Conservation (phyloP, 192 early-diverging fungal species). For the Mycoemilia scoparia region DNA sequence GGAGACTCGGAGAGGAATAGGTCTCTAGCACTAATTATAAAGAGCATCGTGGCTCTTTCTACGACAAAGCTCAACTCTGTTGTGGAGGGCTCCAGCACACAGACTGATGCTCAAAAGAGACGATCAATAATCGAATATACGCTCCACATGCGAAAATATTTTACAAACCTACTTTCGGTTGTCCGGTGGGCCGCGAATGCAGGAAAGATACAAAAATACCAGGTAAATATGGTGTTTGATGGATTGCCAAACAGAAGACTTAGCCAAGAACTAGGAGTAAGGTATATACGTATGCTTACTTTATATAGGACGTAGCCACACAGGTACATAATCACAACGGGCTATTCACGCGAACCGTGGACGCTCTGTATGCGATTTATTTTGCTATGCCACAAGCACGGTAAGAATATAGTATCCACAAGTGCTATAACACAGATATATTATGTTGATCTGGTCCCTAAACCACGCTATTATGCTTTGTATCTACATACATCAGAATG, state of each 20-base stretch:
- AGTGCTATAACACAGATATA: conserved; percentile 17
- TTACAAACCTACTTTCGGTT: conserved; percentile 52
- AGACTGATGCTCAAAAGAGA: too few species aligned
- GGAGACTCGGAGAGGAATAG: too few species aligned
- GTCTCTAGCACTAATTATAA: too few species aligned
- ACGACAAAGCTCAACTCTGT: too few species aligned
- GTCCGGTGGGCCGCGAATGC: conserved; percentile 59
- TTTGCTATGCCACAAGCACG: conserved; percentile 30
- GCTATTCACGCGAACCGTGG: conserved; percentile 38
- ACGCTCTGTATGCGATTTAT: conserved; percentile 33
- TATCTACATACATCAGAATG: too few species aligned
- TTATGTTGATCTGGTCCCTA: not conserved
- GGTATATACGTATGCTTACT: too few species aligned
- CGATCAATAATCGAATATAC: conserved; percentile 49
- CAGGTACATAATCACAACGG: conserved; percentile 43
- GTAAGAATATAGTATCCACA: conserved; percentile 12
- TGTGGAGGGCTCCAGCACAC: too few species aligned
- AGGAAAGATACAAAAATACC: conserved; percentile 48
- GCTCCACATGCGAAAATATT: conserved; percentile 39
- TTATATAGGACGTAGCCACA: conserved; percentile 33
- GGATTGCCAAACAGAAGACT: conserved; percentile 10
- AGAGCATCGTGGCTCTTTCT: too few species aligned
- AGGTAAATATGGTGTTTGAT: conserved; percentile 26
- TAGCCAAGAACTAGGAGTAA: too few species aligned
- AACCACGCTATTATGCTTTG: not conserved